phyloP scores from a whole-genome alignment of 2,329 filamentous ascomycete genomes.

The Trematosphaeria pertusa region DNA sequence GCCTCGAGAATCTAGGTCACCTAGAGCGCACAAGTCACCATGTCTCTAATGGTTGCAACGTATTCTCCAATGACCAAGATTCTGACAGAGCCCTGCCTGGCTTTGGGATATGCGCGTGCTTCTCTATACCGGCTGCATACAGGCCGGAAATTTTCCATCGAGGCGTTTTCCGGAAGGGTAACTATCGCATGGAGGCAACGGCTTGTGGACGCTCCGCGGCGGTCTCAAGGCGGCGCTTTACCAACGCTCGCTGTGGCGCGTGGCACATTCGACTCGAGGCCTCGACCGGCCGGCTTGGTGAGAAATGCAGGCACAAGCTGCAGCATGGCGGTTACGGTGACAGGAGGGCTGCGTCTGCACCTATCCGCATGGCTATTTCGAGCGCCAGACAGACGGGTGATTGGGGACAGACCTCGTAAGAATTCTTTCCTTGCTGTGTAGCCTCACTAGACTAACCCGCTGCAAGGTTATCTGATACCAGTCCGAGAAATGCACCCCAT shows the following conservation, averaged over 20 bases:
- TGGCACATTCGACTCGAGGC: too few relatives aligned
- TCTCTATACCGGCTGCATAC: constrained; percentile 31
- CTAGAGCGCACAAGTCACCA: constrained; percentile 15
- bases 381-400: constrained; percentile 23
- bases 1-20: constrained; percentile 3
- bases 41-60: constrained; percentile 27
- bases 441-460: constrained; percentile 35
- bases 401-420: constrained; percentile 26
- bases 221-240: too few relatives aligned
- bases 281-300: constrained; percentile 18
- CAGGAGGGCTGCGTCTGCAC: too few relatives aligned
- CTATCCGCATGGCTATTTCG: constrained; percentile 26
- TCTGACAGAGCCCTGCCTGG: constrained; percentile 17
- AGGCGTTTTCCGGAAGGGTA: constrained; percentile 1
- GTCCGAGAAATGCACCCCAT: constrained; percentile 31
- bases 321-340: too few relatives aligned
- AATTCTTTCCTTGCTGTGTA: constrained; percentile 39
- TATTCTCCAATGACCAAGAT: constrained; percentile 18
- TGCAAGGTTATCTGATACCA: constrained; percentile 41
- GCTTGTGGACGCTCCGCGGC: constrained; percentile 22
- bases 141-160: constrained; percentile 8
- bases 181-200: constrained; percentile 19
- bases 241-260: too few relatives aligned
- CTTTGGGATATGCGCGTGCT: constrained; percentile 30
- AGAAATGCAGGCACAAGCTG: constrained; percentile 16